phyloP scores from a whole-genome alignment of 768 basidiomycete genomes.

The Antrodiella citrinella region DNA sequence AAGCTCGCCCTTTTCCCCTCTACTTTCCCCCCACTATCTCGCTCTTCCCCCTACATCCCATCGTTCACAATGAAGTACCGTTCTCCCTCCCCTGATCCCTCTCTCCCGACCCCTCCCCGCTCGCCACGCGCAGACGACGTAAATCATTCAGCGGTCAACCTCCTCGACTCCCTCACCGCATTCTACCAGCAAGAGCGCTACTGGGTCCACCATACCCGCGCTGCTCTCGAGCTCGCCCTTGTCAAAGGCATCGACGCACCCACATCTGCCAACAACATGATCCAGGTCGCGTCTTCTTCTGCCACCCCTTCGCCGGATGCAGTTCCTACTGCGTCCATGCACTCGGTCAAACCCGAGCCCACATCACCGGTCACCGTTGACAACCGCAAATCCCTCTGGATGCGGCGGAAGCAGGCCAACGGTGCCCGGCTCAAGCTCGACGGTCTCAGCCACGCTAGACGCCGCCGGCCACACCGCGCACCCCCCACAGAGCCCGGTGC shows the following conservation, averaged over 20 bases:
- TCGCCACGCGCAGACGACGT: not conserved
- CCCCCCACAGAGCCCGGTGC: slow-evolving; percentile 32
- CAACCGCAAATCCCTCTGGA: slow-evolving; percentile 34
- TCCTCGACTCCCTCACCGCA: slow-evolving; percentile 55
- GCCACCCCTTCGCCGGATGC: slow-evolving; percentile 11
- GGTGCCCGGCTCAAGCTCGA: slow-evolving; percentile 46
- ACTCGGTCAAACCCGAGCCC: slow-evolving; percentile 25
- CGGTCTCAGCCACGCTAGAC: slow-evolving; percentile 29
- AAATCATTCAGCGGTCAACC: slow-evolving; percentile 32
- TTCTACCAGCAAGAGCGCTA: slow-evolving; percentile 67
- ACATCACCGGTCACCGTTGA: slow-evolving; percentile 12
- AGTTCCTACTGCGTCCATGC: slow-evolving; percentile 9
- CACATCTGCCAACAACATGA: slow-evolving; percentile 5
- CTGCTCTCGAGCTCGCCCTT: slow-evolving; percentile 44
- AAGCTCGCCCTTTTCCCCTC: slow-evolving; percentile 8
- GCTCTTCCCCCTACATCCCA: too few species aligned
- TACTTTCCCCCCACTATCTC: not conserved
- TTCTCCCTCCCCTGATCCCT: slow-evolving; percentile 5
- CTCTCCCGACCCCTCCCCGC: slow-evolving; percentile 7
- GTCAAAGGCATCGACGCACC: slow-evolving; percentile 24
- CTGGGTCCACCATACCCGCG: slow-evolving; percentile 64
- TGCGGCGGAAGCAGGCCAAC: slow-evolving; percentile 53
- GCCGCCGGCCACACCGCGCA: slow-evolving; percentile 20
- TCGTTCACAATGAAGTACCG: slow-evolving; percentile 5
- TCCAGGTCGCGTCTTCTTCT: slow-evolving; percentile 8